A percentile compares a stretch with the other conserved stretches of the same genome.
Conservation (phyloP, 805 yeast genomes). For the Candida awuae region DNA sequence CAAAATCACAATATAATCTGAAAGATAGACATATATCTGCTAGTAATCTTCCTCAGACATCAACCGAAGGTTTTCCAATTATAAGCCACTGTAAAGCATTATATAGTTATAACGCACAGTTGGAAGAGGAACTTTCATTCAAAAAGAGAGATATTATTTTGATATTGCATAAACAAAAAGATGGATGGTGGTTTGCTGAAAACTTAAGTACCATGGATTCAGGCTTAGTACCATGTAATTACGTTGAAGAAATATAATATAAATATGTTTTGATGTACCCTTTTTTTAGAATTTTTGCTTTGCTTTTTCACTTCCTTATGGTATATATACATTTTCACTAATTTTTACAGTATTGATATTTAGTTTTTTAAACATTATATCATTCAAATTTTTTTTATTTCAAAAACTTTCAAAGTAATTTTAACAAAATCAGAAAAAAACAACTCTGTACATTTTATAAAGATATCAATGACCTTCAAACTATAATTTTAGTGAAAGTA, state of each 20-base stretch:
- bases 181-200: conserved; percentile 73
- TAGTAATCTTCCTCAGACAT: conserved; percentile 36
- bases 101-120: conserved; percentile 51
- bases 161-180: conserved; percentile 51
- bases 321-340: no score
- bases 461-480: no score
- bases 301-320: not conserved
- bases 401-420: no score
- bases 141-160: conserved; percentile 48
- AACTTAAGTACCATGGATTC: conserved; percentile 35
- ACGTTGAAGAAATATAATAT: conserved; percentile 26
- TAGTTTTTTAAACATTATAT: no score
- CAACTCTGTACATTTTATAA: no score
- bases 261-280: not conserved
- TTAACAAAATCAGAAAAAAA: no score
- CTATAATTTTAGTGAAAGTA: no score
- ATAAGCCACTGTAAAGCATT: conserved; percentile 45
- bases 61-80: conserved; percentile 49
- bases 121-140: conserved; percentile 54
- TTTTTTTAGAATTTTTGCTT: not conserved
- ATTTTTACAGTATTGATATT: no score
- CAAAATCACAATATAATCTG: conserved; percentile 26
- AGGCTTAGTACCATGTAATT: conserved; percentile 63
- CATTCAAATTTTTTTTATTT: no score
- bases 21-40: conserved; percentile 15